Conservation (phyloP, 805 yeast species). For the Yamadazyma phyllophila region DNA sequence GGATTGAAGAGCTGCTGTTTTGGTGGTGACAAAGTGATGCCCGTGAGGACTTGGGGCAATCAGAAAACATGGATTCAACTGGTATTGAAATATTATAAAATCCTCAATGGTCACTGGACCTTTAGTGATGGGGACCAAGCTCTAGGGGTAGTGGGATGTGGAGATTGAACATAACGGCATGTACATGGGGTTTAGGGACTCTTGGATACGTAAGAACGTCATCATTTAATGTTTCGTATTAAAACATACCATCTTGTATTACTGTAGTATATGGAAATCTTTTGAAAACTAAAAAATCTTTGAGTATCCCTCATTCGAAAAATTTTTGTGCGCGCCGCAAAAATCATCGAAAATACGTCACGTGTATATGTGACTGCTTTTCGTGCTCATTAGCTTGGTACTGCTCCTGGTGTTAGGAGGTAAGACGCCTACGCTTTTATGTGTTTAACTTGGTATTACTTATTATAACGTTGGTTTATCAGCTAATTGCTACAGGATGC, state of each 20-base stretch:
- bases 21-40: too few species aligned
- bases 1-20: too few species aligned
- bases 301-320: conserved; percentile 5
- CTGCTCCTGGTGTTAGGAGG: too few species aligned
- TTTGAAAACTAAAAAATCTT: conserved; percentile 4
- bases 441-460: too few species aligned
- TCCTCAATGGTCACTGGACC: neutral
- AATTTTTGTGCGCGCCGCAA: conserved; percentile 7
- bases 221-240: neutral
- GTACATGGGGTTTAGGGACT: neutral
- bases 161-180: too few species aligned
- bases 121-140: neutral
- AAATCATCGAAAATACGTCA: neutral
- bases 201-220: too few species aligned
- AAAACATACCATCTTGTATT: conserved; percentile 15
- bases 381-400: neutral
- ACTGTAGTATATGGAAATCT: conserved; percentile 8
- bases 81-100: neutral
- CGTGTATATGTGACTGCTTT: conserved; percentile 13
- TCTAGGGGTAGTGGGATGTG: too few species aligned
- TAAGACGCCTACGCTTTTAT: too few species aligned
- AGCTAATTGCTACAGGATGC: too few species aligned
- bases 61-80: too few species aligned
- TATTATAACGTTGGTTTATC: too few species aligned
- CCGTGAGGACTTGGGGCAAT: too few species aligned